phyloP scores from a whole-genome alignment of 805 yeast genomes.

The Yamadazyma insecticola region DNA sequence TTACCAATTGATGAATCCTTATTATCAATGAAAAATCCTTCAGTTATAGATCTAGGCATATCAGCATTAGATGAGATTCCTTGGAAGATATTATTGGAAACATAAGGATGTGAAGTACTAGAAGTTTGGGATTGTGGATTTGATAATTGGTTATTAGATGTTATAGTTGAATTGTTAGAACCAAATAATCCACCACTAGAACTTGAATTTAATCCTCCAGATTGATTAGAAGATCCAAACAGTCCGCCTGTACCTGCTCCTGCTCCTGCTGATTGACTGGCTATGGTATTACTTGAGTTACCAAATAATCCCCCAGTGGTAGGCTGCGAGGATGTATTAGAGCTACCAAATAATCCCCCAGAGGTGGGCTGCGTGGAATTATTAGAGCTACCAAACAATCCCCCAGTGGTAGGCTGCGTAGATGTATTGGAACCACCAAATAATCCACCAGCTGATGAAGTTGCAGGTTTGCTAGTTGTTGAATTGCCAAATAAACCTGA shows the following conservation, averaged over 20 bases:
- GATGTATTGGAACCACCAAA: slow-evolving; percentile 8
- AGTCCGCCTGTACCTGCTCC: too few species aligned
- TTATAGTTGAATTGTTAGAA: slow-evolving; percentile 7
- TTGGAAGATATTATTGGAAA: slow-evolving; percentile 7
- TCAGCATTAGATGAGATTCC: slow-evolving; percentile 7
- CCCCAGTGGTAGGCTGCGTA: slow-evolving; percentile 10
- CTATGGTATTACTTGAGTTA: slow-evolving; percentile 5
- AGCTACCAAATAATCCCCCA: slow-evolving; percentile 4
- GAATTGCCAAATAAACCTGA: slow-evolving; percentile 19
- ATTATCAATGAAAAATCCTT: slow-evolving; percentile 6
- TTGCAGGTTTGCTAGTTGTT: slow-evolving; percentile 5
- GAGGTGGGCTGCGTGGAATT: too few species aligned
- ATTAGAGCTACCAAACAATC: slow-evolving; percentile 17
- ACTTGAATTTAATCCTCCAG: not conserved
- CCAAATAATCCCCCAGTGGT: slow-evolving; percentile 19
- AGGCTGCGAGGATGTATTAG: slow-evolving; percentile 8
- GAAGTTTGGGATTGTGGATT: too few species aligned
- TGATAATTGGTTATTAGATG: too few species aligned
- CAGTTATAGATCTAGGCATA: slow-evolving; percentile 12
- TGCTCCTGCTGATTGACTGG: slow-evolving; percentile 4
- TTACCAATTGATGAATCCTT: too few species aligned
- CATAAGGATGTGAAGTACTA: slow-evolving; percentile 2
- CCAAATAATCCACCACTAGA: too few species aligned
- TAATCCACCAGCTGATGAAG: slow-evolving; percentile 6
- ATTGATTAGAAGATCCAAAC: not conserved